These are phyloP conservation scores for Podospora australis DNA, from an alignment of 495 filamentous ascomycete species.

Conservation along the genomic window DNA sequence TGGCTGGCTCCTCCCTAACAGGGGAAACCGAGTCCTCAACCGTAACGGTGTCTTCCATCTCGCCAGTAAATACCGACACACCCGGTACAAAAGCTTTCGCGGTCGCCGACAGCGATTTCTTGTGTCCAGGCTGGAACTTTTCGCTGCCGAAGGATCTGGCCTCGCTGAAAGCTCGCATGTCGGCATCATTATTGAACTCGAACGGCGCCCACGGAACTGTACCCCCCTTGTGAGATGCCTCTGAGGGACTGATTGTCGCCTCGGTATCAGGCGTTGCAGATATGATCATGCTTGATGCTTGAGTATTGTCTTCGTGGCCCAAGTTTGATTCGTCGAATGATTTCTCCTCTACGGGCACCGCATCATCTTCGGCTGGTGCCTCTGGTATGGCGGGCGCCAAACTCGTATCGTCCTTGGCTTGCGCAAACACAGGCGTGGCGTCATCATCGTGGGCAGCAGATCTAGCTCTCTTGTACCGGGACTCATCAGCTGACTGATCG, in stretches of 20 bases:
- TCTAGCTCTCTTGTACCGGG: constrained; percentile 66
- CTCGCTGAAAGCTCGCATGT: constrained; percentile 37
- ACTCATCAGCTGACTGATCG: constrained; percentile 49
- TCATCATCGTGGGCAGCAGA: constrained; percentile 54
- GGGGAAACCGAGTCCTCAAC: constrained; percentile 20
- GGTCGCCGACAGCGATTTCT: constrained; percentile 58
- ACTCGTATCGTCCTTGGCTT: constrained; percentile 27
- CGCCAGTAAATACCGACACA: constrained; percentile 33
- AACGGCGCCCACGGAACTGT: constrained; percentile 37
- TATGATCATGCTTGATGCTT: constrained; percentile 39
- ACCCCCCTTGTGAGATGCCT: constrained; percentile 33
- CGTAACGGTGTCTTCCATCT: constrained; percentile 22
- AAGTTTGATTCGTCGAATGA: constrained; percentile 42
- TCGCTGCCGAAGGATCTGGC: constrained; percentile 35
- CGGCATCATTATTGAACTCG: constrained; percentile 33
- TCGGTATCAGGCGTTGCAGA: constrained; percentile 44
- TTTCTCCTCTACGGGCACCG: constrained; percentile 24
- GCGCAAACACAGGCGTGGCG: constrained; percentile 62
- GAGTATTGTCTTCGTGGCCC: constrained; percentile 33
- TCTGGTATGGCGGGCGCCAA: constrained; percentile 16
- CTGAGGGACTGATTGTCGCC: constrained; percentile 41
- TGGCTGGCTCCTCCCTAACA: constrained; percentile 1
- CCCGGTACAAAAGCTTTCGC: constrained; percentile 62
- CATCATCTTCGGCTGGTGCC: constrained; percentile 18
- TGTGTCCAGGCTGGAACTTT: constrained; percentile 38